Base-by-base conservation (phyloP, 257 asterid genomes). In the Jacaranda copaia region DNA sequence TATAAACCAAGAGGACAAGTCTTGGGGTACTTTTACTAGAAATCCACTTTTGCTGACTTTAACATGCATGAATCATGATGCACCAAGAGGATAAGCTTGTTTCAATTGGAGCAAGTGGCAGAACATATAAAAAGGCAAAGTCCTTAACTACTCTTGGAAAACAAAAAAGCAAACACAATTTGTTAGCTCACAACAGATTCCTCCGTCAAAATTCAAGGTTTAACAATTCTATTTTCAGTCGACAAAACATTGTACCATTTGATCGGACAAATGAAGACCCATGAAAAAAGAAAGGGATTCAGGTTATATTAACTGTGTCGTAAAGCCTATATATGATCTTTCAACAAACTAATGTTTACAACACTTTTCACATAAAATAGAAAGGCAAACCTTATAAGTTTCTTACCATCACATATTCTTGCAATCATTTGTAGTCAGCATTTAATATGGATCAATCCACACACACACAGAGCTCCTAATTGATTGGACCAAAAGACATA, bases 371-470 rank as follows among this genome's bases (percentile, higher is more conserved):
- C 20, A 52, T 12, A 12, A 48, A 48, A 8, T 12, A 18, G 8
- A 53, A 53, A 53, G 32, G 62, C 11, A 36, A 16, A 57, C 62
- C 62, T 57, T n/a, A 0, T 10, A 2, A 3, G 5, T 59, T 19
- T 57, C 62, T 56, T 9, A 19, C 25, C 7, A 7, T 49, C 78
- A 5, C 15, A 73, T 45, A 20, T 73, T 46, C 61, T 59, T 46
- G 48, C 60, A 35, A 60, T 35, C 55, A 51, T 12, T 42, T 42
- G 65, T 53, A 52, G n/a, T 70, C 20, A 9, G 5, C 16, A 36
- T 35, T 39, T 63, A 8, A 75, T 70, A 45, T 49, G 56, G 53
- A 75, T 63, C 32, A n/a, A 35, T 53, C 60, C 16, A 35, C 65
- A 49, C 70, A 36, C 56, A 74, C 42, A 49, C 77, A 58, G 5